Evolutionary conservation across 305 asterid genomes (phyloP).

Genomic region (Solanum chacoense): DNA sequence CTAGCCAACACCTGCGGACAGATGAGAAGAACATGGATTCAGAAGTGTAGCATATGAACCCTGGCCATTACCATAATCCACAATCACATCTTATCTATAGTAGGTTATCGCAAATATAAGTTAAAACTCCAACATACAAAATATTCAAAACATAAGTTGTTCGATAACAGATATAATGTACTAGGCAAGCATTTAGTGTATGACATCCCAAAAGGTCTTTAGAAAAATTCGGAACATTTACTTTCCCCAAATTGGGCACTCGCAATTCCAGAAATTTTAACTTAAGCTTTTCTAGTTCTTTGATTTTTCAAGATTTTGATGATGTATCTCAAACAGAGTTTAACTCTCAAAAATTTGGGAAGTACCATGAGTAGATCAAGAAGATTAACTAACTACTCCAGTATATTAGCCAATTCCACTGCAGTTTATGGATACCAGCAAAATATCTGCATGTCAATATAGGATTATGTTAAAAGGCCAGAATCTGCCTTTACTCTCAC

Average conservation of each 20-base stretch:
- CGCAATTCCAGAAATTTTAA: neutral
- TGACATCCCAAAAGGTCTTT: neutral
- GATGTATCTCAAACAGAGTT: neutral
- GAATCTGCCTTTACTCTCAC: neutral
- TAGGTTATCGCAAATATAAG: neutral
- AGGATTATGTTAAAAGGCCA: neutral
- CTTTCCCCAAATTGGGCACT: neutral
- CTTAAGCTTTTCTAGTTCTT: neutral
- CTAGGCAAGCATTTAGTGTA: neutral
- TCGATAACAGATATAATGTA: neutral
- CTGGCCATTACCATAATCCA: neutral
- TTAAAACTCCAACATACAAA: neutral
- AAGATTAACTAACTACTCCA: conserved; percentile 4
- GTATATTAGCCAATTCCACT: neutral
- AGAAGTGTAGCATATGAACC: neutral
- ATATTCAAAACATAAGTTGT: neutral
- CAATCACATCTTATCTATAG: neutral
- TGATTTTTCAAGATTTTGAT: neutral
- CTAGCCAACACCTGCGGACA: conserved; percentile 72
- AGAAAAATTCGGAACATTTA: neutral
- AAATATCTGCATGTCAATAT: neutral
- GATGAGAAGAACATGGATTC: neutral
- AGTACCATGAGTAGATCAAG: conserved; percentile 3
- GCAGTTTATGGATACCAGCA: neutral
- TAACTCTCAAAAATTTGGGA: neutral